Evolutionary conservation across 2,329 filamentous ascomycete genomes (phyloP).

Genomic region (Ophiocordyceps camponoti-rufipedis): DNA sequence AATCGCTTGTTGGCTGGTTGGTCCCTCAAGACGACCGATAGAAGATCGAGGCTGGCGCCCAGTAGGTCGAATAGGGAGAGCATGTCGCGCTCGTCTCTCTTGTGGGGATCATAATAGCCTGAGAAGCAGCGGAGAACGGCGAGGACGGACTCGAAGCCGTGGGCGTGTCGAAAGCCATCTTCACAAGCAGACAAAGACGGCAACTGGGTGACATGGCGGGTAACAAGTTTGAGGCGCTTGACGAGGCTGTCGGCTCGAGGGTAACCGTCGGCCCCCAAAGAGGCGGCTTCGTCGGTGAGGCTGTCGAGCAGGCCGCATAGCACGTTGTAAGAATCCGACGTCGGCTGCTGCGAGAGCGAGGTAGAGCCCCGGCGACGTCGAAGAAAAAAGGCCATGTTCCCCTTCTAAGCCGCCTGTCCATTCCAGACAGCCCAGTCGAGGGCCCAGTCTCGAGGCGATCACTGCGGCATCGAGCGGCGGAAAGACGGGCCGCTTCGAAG

Average conservation of each 20-base stretch:
- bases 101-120: constrained; percentile 56
- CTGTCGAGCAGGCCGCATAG: constrained; percentile 34
- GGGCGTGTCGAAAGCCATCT: constrained; percentile 67
- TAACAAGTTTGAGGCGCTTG: constrained; percentile 43
- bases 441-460: constrained; percentile 15
- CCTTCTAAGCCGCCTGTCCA: neutral
- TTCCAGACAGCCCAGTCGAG: constrained; percentile 16
- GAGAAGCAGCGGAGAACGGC: constrained; percentile 51
- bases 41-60: constrained; percentile 50
- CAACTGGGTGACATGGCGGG: constrained; percentile 33
- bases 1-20: constrained; percentile 79
- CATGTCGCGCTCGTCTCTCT: constrained; percentile 43
- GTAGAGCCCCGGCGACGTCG: constrained; percentile 48
- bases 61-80: constrained; percentile 49
- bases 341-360: constrained; percentile 38
- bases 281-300: constrained; percentile 16
- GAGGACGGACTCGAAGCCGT: constrained; percentile 61
- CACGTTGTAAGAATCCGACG: constrained; percentile 42
- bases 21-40: constrained; percentile 57
- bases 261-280: constrained; percentile 20
- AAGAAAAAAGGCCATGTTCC: constrained; percentile 30
- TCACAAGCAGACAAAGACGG: constrained; percentile 33
- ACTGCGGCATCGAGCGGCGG: constrained; percentile 16
- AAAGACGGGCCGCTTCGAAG: constrained; percentile 4
- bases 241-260: constrained; percentile 29